These are phyloP conservation scores for Mycena venus DNA, from an alignment of 768 basidiomycete genomes.

Conservation along the genomic window DNA sequence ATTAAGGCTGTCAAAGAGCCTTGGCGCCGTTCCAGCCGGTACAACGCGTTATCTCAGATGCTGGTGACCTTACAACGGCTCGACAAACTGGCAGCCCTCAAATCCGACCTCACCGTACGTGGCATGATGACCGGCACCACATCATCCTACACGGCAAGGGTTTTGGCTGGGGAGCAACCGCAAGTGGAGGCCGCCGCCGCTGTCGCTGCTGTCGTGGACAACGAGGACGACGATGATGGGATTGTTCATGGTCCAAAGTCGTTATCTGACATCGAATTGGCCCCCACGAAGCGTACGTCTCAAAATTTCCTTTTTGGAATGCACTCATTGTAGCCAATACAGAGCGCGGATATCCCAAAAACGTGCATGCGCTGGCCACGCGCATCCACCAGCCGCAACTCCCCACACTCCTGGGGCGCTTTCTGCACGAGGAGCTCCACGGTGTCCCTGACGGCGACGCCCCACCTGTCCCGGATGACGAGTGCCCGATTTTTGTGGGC, in stretches of 20 bases:
- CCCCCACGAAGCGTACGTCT: neutral
- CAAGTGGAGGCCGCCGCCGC: neutral
- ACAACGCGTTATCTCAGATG: constrained; percentile 46
- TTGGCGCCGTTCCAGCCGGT: constrained; percentile 41
- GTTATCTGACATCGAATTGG: neutral
- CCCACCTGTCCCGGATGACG: neutral
- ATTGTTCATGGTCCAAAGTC: neutral
- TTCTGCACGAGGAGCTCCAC: neutral
- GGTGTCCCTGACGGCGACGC: neutral
- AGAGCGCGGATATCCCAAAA: neutral
- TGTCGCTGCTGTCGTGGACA: neutral
- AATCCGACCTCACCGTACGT: neutral
- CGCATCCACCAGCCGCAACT: constrained; percentile 33
- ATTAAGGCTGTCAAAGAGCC: constrained; percentile 52
- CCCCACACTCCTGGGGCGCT: neutral
- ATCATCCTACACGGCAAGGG: neutral
- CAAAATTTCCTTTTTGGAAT: neutral
- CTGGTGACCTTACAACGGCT: constrained; percentile 41
- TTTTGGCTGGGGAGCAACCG: neutral
- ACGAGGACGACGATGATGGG: neutral
- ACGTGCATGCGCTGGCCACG: constrained; percentile 20
- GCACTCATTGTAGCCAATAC: neutral
- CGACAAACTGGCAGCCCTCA: neutral
- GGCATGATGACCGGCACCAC: neutral
- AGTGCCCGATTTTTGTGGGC: neutral